phyloP scores from a whole-genome alignment of 139 green algal species.

The Chloropicon primus region DNA sequence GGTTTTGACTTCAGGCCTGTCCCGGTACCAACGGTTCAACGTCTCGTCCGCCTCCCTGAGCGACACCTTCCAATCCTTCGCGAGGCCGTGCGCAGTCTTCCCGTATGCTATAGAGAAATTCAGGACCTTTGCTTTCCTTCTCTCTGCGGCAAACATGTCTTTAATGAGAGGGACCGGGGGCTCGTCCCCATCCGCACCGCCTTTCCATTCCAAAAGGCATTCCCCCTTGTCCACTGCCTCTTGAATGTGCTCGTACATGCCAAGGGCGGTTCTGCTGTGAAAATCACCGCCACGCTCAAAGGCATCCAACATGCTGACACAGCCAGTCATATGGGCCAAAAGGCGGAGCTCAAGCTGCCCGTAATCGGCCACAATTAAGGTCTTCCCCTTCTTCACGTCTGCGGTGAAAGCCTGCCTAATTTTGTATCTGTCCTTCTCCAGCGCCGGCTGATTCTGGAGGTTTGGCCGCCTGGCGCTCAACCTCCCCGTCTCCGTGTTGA shows the following conservation, averaged over 20 bases:
- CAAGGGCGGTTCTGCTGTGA: slow-evolving; percentile 62
- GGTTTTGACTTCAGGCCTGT: slow-evolving; percentile 49
- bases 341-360: slow-evolving; percentile 96
- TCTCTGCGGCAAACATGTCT: slow-evolving; percentile 64
- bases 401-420: slow-evolving; percentile 75
- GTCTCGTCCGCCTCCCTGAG: slow-evolving; percentile 77
- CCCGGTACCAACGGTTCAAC: slow-evolving; percentile 66
- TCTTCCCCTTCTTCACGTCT: slow-evolving; percentile 42
- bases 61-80: slow-evolving; percentile 72
- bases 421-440: slow-evolving; percentile 96
- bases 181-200: slow-evolving; percentile 7
- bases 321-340: slow-evolving; percentile 86
- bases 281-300: slow-evolving; percentile 92
- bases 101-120: slow-evolving; percentile 99
- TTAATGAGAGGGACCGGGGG: slow-evolving; percentile 64
- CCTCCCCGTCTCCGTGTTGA: slow-evolving; percentile 97
- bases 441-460: slow-evolving; percentile 95
- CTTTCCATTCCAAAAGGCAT: slow-evolving; percentile 32
- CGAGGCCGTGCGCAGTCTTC: slow-evolving; percentile 91
- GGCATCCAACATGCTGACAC: slow-evolving; percentile 69
- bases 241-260: slow-evolving; percentile 95
- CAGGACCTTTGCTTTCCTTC: slow-evolving; percentile 81
- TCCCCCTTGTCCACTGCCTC: slow-evolving; percentile 53
- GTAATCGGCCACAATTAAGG: slow-evolving; percentile 94
- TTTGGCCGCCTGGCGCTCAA: slow-evolving; percentile 80